phyloP scores from a whole-genome alignment of 352 stramenopile genomes.

The Phytophthora sp. region DNA sequence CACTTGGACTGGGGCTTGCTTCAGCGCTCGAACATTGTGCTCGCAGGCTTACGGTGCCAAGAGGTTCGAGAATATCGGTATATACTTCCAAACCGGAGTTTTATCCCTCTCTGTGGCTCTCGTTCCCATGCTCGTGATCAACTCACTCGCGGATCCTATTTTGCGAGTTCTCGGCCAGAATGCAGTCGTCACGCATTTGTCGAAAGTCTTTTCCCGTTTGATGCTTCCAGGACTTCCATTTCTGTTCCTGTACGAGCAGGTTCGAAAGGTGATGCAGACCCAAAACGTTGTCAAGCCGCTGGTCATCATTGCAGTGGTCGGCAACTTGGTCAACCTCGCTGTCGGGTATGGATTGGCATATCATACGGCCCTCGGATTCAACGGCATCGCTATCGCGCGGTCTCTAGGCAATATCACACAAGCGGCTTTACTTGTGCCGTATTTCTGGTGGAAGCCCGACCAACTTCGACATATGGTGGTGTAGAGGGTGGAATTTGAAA shows the following conservation, averaged over 20 bases:
- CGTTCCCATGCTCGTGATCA: constrained; percentile 56
- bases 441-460: constrained; percentile 44
- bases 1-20: constrained; percentile 60
- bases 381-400: constrained; percentile 69
- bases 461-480: constrained; percentile 43
- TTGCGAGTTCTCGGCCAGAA: constrained; percentile 48
- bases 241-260: constrained; percentile 77
- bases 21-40: constrained; percentile 81
- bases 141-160: constrained; percentile 52
- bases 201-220: constrained; percentile 63
- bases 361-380: constrained; percentile 68
- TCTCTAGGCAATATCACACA: constrained; percentile 53
- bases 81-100: constrained; percentile 73
- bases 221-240: constrained; percentile 65
- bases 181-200: constrained; percentile 46
- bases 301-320: constrained; percentile 57
- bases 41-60: constrained; percentile 65
- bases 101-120: constrained; percentile 47
- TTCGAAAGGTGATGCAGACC: constrained; percentile 74
- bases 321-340: constrained; percentile 65
- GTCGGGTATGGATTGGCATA: constrained; percentile 71
- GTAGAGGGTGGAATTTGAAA: constrained; percentile 38
- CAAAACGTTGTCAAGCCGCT: constrained; percentile 78
- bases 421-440: constrained; percentile 45
- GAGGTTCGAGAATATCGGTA: constrained; percentile 62